Percentiles rank a stretch among this genome's conserved stretches.
phyloP scores from a whole-genome alignment of 2,329 filamentous ascomycete genomes.

The Fusarium haematococcum region DNA sequence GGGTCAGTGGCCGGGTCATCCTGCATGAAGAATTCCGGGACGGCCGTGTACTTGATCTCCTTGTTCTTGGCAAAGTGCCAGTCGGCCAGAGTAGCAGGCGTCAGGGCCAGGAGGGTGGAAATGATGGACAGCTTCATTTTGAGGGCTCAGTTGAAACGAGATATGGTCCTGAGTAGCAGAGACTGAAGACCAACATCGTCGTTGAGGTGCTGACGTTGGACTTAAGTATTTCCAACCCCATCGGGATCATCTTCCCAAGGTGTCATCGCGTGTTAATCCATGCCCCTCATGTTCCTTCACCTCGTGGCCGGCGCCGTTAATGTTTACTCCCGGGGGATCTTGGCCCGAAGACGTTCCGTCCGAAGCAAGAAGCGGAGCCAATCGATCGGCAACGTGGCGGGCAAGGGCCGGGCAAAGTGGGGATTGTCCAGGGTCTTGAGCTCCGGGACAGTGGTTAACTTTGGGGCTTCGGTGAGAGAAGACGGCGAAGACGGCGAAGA shows the following conservation, averaged over 20 bases:
- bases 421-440: constrained; percentile 9
- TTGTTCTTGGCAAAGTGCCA: constrained; percentile 50
- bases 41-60: constrained; percentile 69
- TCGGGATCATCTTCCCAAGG: constrained; percentile 2
- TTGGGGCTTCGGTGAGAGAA: constrained; percentile 30
- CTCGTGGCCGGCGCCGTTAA: not conserved
- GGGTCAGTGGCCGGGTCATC: constrained; percentile 69
- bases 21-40: constrained; percentile 73
- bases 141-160: not conserved
- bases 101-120: constrained; percentile 46
- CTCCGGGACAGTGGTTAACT: not conserved
- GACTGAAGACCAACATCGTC: not conserved
- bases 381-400: constrained; percentile 47
- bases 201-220: not conserved
- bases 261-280: constrained; percentile 20
- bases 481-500: constrained; percentile 12
- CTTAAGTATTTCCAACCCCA: constrained; percentile 21
- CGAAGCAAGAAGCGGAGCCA: constrained; percentile 39
- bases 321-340: constrained; percentile 20
- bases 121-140: constrained; percentile 50
- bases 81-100: constrained; percentile 43
- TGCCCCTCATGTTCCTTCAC: not conserved
- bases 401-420: constrained; percentile 29
- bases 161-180: not conserved
- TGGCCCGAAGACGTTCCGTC: constrained; percentile 23